Percentiles rank a stretch among this genome's conserved stretches.
Conservation (phyloP, 208 protist genomes). For the Wallacemonas sp. region DNA sequence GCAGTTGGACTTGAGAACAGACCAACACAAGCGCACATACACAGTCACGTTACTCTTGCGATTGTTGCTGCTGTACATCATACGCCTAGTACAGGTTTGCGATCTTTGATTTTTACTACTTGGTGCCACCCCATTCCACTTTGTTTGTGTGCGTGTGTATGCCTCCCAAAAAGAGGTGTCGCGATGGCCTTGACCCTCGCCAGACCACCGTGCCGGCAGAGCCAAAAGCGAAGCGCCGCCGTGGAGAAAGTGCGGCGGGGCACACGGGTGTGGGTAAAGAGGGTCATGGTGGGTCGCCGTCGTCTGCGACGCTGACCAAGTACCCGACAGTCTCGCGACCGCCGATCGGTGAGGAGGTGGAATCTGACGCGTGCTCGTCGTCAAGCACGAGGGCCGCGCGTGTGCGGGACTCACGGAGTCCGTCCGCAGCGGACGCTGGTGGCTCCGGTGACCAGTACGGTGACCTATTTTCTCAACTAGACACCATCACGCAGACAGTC, state of each 20-base stretch:
- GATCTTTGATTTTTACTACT: not conserved
- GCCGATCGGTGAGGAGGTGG: not conserved
- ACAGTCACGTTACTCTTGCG: too few relatives aligned
- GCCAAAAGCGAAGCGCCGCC: too few relatives aligned
- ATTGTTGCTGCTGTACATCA: too few relatives aligned
- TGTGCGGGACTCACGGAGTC: not conserved
- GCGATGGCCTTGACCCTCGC: too few relatives aligned
- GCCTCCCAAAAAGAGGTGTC: too few relatives aligned
- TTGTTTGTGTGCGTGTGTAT: constrained; percentile 11
- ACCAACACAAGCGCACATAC: too few relatives aligned
- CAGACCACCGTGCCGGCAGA: too few relatives aligned
- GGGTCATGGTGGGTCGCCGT: too few relatives aligned
- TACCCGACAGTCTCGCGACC: constrained; percentile 7
- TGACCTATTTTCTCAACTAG: not conserved
- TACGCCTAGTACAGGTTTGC: too few relatives aligned
- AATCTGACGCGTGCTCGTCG: not conserved
- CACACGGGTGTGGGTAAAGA: too few relatives aligned
- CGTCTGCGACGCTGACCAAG: not conserved
- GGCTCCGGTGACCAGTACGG: not conserved
- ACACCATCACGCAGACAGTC: not conserved
- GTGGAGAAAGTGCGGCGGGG: too few relatives aligned
- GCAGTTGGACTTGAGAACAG: too few relatives aligned
- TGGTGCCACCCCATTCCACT: not conserved
- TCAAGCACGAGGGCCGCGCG: not conserved
- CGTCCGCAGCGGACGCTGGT: not conserved